These are phyloP conservation scores for Aspergillus homomorphus DNA, from an alignment of 495 filamentous ascomycete species.

Conservation along the genomic window DNA sequence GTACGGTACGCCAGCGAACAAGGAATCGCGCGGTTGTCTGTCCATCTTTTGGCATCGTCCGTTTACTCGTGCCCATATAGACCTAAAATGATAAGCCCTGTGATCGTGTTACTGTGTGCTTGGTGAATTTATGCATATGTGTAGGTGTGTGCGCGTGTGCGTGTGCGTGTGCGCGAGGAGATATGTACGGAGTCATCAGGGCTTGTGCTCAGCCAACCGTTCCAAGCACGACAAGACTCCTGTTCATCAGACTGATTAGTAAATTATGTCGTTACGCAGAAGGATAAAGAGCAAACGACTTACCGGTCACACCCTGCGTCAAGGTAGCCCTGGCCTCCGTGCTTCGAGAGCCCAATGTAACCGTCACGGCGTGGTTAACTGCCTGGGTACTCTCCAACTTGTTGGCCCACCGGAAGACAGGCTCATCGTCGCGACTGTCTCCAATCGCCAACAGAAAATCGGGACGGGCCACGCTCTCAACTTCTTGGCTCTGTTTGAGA, in stretches of 20 bases:
- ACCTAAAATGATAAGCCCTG: background rate
- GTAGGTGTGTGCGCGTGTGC: too few relatives aligned
- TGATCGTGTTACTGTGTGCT: background rate
- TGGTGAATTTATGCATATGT: background rate
- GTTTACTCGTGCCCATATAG: background rate
- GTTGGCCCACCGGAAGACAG: slow-evolving; percentile 92
- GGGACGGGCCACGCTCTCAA: slow-evolving; percentile 39
- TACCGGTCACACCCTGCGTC: slow-evolving; percentile 84
- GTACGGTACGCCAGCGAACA: too few relatives aligned
- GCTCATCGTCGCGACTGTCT: slow-evolving; percentile 87
- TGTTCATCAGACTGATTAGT: slow-evolving; percentile 5
- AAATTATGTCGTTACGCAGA: slow-evolving; percentile 3
- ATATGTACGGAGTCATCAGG: background rate
- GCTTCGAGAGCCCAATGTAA: slow-evolving; percentile 78
- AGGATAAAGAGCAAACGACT: background rate
- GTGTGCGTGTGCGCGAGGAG: too few relatives aligned
- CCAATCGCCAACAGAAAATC: slow-evolving; percentile 86
- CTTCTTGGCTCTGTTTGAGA: slow-evolving; percentile 33
- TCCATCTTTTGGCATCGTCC: background rate
- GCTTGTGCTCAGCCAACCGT: slow-evolving; percentile 9
- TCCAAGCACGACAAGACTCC: slow-evolving; percentile 16
- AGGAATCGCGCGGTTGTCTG: background rate
- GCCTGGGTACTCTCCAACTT: slow-evolving; percentile 51
- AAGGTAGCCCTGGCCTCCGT: slow-evolving; percentile 83
- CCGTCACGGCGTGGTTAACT: slow-evolving; percentile 71